Evolutionary conservation across 495 filamentous ascomycete species (phyloP).

Genomic region (Aspergillus cristatus): DNA sequence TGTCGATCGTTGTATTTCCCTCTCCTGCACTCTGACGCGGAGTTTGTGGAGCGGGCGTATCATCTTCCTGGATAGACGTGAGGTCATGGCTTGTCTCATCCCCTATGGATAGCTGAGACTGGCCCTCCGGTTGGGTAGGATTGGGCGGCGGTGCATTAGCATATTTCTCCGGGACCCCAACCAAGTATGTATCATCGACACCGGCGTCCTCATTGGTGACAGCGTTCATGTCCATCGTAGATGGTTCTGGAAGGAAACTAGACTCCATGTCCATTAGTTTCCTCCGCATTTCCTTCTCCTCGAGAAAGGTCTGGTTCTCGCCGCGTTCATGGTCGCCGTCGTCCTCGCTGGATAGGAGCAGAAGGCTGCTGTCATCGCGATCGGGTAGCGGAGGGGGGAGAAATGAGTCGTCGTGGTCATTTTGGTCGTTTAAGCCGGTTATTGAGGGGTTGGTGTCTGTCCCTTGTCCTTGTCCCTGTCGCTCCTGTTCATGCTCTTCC

Average conservation of each 20-base stretch:
- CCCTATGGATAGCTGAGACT: conserved; percentile 16
- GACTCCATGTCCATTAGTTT: conserved; percentile 83
- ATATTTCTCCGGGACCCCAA: conserved; percentile 18
- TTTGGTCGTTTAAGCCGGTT: conserved; percentile 3
- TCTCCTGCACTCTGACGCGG: conserved; percentile 19
- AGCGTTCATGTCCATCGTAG: conserved; percentile 31
- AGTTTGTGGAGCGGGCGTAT: conserved; percentile 40
- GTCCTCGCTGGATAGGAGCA: conserved; percentile 29
- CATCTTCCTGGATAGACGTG: conserved; percentile 8
- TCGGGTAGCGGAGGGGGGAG: conserved; percentile 31
- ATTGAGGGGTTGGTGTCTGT: not conserved
- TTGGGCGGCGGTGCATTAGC: conserved; percentile 13
- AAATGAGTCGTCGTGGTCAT: conserved; percentile 17
- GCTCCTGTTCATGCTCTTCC: no score
- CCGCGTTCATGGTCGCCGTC: conserved; percentile 30
- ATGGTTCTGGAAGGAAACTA: conserved; percentile 58
- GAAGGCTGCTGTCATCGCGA: conserved; percentile 29
- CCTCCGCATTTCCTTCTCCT: conserved; percentile 57
- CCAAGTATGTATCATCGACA: conserved; percentile 35
- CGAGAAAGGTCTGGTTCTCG: conserved; percentile 42
- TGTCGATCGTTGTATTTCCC: conserved; percentile 12
- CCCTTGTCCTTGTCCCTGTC: no score
- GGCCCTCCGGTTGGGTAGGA: conserved; percentile 9
- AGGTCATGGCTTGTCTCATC: conserved; percentile 16
- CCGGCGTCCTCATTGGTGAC: conserved; percentile 16